Evolutionary conservation across 2,329 filamentous ascomycete species (phyloP).

Genomic region (Fusarium hainanense): DNA sequence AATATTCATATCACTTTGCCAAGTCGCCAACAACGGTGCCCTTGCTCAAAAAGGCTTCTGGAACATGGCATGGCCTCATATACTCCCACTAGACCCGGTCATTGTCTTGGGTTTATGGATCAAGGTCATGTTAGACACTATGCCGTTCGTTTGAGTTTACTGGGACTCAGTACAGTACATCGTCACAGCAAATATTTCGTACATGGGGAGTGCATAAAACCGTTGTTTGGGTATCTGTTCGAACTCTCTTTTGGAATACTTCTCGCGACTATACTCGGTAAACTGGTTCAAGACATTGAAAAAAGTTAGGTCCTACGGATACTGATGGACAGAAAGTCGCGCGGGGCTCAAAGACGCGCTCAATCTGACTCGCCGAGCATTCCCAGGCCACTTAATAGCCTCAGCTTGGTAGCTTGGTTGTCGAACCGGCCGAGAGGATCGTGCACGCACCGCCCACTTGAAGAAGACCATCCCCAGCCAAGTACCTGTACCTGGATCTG

Average conservation of each 20-base stretch:
- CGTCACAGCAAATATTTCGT: constrained; percentile 34
- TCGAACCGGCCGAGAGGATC: constrained; percentile 41
- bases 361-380: constrained; percentile 42
- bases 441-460: constrained; percentile 18
- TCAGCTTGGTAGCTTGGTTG: constrained; percentile 23
- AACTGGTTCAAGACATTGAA: background rate
- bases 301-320: background rate
- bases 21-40: constrained; percentile 7
- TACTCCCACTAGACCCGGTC: constrained; percentile 27
- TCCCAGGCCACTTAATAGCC: constrained; percentile 26
- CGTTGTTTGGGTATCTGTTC: constrained; percentile 1
- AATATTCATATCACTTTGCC: constrained; percentile 4
- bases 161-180: constrained; percentile 4
- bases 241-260: background rate
- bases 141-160: constrained; percentile 17
- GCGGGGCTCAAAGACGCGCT: constrained; percentile 43
- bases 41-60: constrained; percentile 39
- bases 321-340: constrained; percentile 18
- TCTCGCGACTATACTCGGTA: background rate
- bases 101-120: constrained; percentile 9
- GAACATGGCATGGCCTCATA: constrained; percentile 43
- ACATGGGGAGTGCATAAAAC: constrained; percentile 35
- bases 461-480: constrained; percentile 8
- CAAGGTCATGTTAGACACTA: constrained; percentile 9
- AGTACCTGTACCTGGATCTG: constrained; percentile 3